Base-by-base conservation (phyloP, 75 land plant species). In the Ceratopteris richardii region DNA sequence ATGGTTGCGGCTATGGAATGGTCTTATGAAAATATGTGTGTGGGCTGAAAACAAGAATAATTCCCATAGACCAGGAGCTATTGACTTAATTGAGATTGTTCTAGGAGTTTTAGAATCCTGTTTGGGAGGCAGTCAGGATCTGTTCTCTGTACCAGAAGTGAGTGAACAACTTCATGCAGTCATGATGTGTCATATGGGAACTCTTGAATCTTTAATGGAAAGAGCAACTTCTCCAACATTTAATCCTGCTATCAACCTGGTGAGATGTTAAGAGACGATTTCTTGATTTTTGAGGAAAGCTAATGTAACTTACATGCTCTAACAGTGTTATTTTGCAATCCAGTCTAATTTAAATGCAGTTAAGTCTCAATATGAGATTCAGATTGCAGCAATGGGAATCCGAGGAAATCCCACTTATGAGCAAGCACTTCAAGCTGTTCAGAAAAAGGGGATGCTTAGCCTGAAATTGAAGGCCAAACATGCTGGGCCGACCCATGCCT, bases 311-410 rank as follows among this genome's bases (percentile, higher is more conserved):
- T 13, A 4, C 30, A 3, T 5, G n/a, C 27, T 14, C 22, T 22
- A 22, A 16, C 2, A 26, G 5, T 55, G 43, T 9, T 25, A 54
- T 28, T 17, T 33, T 29, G 37, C 9, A 9, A 33, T 11, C 28
- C 73, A 71, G 73, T 58, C 64, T 1, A 71, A 71, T 30, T 51
- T 71, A 29, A 22, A 47, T 29, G 60, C 73, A 31, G 61, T 71
- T 1, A 64, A 65, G 61, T 57, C 42, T 57, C 73, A 71, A 51
- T 71, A 71, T 40, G 73, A 71, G 73, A 68, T 71, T 14, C 73
- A 71, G 50, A 57, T 71, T n/a, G 68, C 73, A 19, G 73, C 62
- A 16, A 0, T 71, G 21, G 68, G 73, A 16, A 58, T 69, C 13
- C 57, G 68, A 24, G 72, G 72, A 13, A 67, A 63, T 30, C 69